Conservation (phyloP, 2,329 filamentous ascomycete species). For the Davidsoniella australis region DNA sequence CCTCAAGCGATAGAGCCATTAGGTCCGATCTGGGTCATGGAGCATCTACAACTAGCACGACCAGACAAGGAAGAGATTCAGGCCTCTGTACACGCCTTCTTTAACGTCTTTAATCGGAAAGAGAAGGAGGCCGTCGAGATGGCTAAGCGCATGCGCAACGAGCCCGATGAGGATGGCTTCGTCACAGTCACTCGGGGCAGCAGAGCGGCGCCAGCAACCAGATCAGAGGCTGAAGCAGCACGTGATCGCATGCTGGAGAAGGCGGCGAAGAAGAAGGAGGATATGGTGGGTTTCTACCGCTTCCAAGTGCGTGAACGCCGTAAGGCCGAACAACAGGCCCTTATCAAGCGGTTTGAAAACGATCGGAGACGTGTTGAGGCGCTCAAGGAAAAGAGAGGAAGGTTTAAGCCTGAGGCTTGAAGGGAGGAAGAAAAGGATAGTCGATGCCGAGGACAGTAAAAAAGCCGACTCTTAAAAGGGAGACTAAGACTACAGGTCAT, state of each 20-base stretch:
- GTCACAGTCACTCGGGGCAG: conserved; percentile 76
- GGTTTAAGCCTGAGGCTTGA: conserved; percentile 36
- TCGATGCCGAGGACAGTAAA: neutral
- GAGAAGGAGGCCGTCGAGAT: conserved; percentile 45
- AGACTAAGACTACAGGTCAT: neutral
- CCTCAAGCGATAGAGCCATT: conserved; percentile 30
- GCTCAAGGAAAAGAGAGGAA: conserved; percentile 51
- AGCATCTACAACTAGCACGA: conserved; percentile 55
- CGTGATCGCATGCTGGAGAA: conserved; percentile 44
- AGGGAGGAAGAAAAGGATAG: neutral
- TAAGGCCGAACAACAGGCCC: conserved; percentile 53
- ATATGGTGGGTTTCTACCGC: conserved; percentile 60
- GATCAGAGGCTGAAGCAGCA: conserved; percentile 50
- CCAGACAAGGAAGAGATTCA: conserved; percentile 51
- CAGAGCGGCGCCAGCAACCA: conserved; percentile 53
- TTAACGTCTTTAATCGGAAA: conserved; percentile 60
- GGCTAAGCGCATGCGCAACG: conserved; percentile 49
- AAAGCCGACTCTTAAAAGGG: neutral
- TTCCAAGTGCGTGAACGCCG: conserved; percentile 68
- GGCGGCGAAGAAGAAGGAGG: conserved; percentile 42
- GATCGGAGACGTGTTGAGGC: conserved; percentile 55
- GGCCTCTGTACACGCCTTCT: conserved; percentile 65
- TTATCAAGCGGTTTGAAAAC: conserved; percentile 58
- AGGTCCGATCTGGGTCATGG: conserved; percentile 39
- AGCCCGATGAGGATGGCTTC: conserved; percentile 90